Evolutionary conservation across 148 eudicot genomes (phyloP).

Genomic region (Vaccinium myrtillus): DNA sequence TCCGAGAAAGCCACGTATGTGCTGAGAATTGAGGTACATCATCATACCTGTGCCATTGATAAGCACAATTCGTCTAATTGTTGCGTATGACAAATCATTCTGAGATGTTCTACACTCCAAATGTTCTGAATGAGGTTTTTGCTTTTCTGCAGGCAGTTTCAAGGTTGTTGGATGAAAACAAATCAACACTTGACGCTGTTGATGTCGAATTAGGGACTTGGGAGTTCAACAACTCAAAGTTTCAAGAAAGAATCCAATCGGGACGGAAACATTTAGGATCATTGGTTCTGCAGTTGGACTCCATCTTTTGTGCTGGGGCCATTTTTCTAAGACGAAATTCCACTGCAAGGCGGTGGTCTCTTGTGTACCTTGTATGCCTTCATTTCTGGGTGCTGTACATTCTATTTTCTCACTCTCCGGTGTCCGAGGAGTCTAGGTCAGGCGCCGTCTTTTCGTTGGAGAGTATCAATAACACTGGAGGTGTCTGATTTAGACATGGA

Average conservation of each 20-base stretch:
- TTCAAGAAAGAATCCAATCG: constrained; percentile 54
- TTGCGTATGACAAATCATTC: background rate
- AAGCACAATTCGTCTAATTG: background rate
- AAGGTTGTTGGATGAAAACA: constrained; percentile 71
- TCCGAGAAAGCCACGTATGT: constrained; percentile 85
- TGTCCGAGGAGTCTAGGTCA: constrained; percentile 53
- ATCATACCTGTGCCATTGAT: background rate
- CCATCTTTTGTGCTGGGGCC: constrained; percentile 65
- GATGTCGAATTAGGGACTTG: constrained; percentile 56
- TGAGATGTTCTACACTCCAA: background rate
- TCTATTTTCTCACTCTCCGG: constrained; percentile 54
- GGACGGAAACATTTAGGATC: constrained; percentile 83
- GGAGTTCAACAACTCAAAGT: constrained; percentile 49
- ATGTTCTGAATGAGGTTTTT: background rate
- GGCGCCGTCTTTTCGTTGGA: constrained; percentile 80
- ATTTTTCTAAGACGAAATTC: constrained; percentile 73
- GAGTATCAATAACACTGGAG: constrained; percentile 65
- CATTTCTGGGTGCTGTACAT: constrained; percentile 31
- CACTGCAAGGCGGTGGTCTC: constrained; percentile 59
- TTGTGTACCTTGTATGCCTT: constrained; percentile 28
- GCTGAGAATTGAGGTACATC: constrained; percentile 78
- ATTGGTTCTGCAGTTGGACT: constrained; percentile 74
- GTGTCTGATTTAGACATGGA: constrained; percentile 28
- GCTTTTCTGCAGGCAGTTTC: constrained; percentile 58
- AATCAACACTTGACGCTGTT: constrained; percentile 28